Evolutionary conservation across 1,284 basidiomycete species (phyloP).

Genomic region (Apiotrichum gamsii): DNA sequence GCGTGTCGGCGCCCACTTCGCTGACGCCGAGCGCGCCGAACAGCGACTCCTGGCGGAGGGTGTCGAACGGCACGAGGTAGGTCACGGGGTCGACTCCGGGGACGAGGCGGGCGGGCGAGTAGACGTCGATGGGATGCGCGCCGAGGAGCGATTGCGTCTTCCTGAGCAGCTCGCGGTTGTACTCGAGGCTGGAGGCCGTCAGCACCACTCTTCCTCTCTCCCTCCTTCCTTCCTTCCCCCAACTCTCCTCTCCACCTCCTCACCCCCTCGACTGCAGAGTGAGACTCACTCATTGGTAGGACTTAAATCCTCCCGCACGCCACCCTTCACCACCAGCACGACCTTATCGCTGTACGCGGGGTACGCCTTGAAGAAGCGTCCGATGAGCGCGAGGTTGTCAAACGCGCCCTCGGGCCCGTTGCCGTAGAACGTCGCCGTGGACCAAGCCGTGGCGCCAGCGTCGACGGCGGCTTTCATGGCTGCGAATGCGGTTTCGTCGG

Average conservation of each 20-base stretch:
- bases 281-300: slow-evolving; percentile 12
- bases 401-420: not conserved
- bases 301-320: slow-evolving; percentile 38
- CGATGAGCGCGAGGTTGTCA: slow-evolving; percentile 36
- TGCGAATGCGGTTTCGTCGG: slow-evolving; percentile 57
- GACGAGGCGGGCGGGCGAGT: slow-evolving; percentile 13
- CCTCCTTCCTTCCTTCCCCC: too few relatives aligned
- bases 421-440: slow-evolving; percentile 43
- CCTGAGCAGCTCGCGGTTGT: slow-evolving; percentile 48
- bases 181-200: slow-evolving; percentile 39
- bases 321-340: slow-evolving; percentile 52
- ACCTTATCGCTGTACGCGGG: slow-evolving; percentile 54
- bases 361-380: slow-evolving; percentile 46
- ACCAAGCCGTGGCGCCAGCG: slow-evolving; percentile 51
- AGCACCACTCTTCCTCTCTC: slow-evolving; percentile 13
- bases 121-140: slow-evolving; percentile 50
- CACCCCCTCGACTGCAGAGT: too few relatives aligned
- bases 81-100: not conserved
- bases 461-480: slow-evolving; percentile 58
- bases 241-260: not conserved
- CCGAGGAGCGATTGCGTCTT: slow-evolving; percentile 46
- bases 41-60: slow-evolving; percentile 26
- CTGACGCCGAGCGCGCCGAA: slow-evolving; percentile 28
- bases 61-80: not conserved
- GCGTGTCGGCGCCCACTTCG: slow-evolving; percentile 14